Evolutionary conservation across 805 yeast genomes (phyloP), one percentile per base, ranked within the genome.

Genomic region (Cyberlindnera mississippiensis): DNA sequence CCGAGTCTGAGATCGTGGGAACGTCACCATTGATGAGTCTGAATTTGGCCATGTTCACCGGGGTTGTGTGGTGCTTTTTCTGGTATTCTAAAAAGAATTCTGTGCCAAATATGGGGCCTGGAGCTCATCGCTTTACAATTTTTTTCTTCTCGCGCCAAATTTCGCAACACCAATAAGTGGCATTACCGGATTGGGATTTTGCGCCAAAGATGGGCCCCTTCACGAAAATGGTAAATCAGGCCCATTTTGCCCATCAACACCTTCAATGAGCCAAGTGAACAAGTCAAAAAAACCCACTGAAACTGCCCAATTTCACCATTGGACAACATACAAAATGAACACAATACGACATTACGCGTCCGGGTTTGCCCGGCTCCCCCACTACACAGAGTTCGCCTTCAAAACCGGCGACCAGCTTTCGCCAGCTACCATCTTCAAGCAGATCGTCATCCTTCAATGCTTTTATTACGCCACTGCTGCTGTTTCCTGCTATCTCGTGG

Each of bases 391-490:
- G 35, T 44, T 39, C 13, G 41, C 27, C 15, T 41, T 29, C 44
- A 24, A 61, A 58, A 44, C 41, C 6, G 16, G 47, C 45, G 78
- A 73, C 44, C 66, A 72, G 7, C 60, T 74, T 18, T 75, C 86
- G 1, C 88, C 90, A 1, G 55, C 67, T 32, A 72, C 80, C 38
- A 73, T 82, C 37, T 64, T 80, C 35, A 59, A 77, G 33, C 98
- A 91, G 62, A 91, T 91, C 15, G 61, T 88, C 6, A 66, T 86
- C 17, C 64, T 91, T 19, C 99, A 91, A 60, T 57, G 78, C 28
- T 78, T 86, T 44, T 90, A 90, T 64, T 91, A 91, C 56, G 55
- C 75, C 6, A 75, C 87, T 2, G 96, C 96, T 2, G 59, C 75
- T 1, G 57, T 82, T 6, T 62, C 87, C 33, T 83, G 89, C 49